Base-by-base conservation (phyloP, 2,329 filamentous ascomycete species). In the Paramyrothecium roridum region DNA sequence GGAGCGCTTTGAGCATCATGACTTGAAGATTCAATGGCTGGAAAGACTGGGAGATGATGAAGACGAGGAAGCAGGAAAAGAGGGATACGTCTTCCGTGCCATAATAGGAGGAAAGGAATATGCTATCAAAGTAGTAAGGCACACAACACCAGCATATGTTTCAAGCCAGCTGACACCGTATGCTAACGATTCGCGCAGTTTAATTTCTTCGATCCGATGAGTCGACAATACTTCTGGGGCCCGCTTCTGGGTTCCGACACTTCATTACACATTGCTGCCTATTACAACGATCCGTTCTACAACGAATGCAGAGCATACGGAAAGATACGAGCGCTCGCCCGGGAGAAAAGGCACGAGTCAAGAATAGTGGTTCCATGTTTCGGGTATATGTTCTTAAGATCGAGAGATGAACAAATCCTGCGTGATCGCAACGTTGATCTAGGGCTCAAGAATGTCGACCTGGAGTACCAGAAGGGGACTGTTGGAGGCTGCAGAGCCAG, bases 261-360 rank as follows among this genome's bases (percentile, higher is more conserved):
- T 2, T 22, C 55, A 6, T 23, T 58, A 13, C 50, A 62, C 8
- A 56, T 49, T 2, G 57, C 50, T 10, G 56, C 61, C 6, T 64
- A 56, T 45, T 64, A 63, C 23, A 63, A 56, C 51, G 62, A 63
- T 22, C 62, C 62, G 8, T 64, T 63, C 33, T 64, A 55, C 37
- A 53, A 54, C 12, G 61, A 64, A 54, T 63, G 61, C 37, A 57
- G 62, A 46, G 62, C 62, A 8, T 62, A 63, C 33, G 61, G 59
- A 8, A 56, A 55, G 17, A 59, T 63, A 4, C 34, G 50, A 2
- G 53, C 59, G 12, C 53, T 52, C 7, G 17, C 33, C 3, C 52
- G 49, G 2, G 34, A 40, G 26, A 56, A 34, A 26, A 20, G 4
- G 12, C 17, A 55, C 11, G 43, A 17, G 37, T 22, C 47, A 30